Evolutionary conservation across 2,329 filamentous ascomycete species (phyloP).

Genomic region (Leptographium lundbergii): DNA sequence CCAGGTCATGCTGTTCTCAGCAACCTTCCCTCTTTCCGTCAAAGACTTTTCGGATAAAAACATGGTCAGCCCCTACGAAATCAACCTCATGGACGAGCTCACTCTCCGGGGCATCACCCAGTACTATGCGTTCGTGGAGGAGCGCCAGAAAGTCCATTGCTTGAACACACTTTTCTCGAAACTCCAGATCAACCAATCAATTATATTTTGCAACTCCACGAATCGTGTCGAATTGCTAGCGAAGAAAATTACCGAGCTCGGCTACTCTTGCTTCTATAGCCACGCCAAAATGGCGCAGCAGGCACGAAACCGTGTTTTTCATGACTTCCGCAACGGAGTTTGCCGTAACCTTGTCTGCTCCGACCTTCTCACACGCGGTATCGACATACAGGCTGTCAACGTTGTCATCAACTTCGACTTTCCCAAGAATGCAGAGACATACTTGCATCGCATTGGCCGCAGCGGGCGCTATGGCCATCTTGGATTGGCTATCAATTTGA

Average conservation of each 20-base stretch:
- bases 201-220: constrained; percentile 99
- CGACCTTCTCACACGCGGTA: constrained; percentile 92
- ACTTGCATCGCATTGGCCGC: constrained; percentile 94
- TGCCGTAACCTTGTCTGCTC: constrained; percentile 98
- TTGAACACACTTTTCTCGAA: constrained; percentile 98
- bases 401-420: constrained; percentile 99
- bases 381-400: constrained; percentile 98
- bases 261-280: constrained; percentile 99
- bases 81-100: constrained; percentile 98
- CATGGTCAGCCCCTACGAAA: constrained; percentile 92
- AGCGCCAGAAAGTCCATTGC: constrained; percentile 98
- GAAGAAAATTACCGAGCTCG: constrained; percentile 98
- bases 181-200: constrained; percentile 98
- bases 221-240: constrained; percentile 94
- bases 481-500: constrained; percentile 95
- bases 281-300: constrained; percentile 97
- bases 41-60: constrained; percentile 98
- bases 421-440: constrained; percentile 97
- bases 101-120: constrained; percentile 96
- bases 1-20: constrained; percentile 98
- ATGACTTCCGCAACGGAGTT: constrained; percentile 96
- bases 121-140: constrained; percentile 98
- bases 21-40: constrained; percentile 92
- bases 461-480: constrained; percentile 95
- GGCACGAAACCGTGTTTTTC: constrained; percentile 94